These are phyloP conservation scores for Blastobotrys arbuscula DNA, from an alignment of 1,139 yeast genomes.

Conservation along the genomic window DNA sequence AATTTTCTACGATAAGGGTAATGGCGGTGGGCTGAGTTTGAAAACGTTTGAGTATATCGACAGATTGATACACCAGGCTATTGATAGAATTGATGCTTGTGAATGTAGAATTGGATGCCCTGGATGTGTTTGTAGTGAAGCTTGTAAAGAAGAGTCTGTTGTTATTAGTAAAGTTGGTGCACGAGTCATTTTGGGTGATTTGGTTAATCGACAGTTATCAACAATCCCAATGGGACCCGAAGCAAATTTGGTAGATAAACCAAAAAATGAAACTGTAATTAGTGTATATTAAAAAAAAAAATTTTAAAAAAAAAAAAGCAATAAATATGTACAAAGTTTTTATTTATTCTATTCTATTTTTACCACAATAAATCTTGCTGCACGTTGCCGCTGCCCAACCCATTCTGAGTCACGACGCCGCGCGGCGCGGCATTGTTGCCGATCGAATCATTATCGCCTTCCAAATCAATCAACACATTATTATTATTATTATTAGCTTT, in stretches of 20 bases:
- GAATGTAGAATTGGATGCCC: constrained; percentile 88
- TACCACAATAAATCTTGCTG: constrained; percentile 24
- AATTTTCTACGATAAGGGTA: constrained; percentile 75
- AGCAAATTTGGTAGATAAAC: constrained; percentile 58
- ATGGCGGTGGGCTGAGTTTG: constrained; percentile 81
- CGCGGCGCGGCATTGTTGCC: constrained; percentile 11
- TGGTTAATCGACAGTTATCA: constrained; percentile 41
- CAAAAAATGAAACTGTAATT: background rate
- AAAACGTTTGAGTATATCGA: constrained; percentile 77
- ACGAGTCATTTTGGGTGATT: constrained; percentile 54
- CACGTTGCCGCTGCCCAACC: constrained; percentile 18
- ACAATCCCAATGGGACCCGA: constrained; percentile 76
- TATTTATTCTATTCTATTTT: no score
- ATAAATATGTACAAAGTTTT: no score
- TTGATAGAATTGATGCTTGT: constrained; percentile 56
- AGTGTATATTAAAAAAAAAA: background rate
- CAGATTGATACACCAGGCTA: constrained; percentile 55
- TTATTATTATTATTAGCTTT: background rate
- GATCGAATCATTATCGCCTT: background rate
- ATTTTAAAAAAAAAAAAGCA: no score
- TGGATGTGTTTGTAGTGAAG: constrained; percentile 70
- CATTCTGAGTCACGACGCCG: constrained; percentile 24
- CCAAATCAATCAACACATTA: constrained; percentile 4
- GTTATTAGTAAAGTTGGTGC: constrained; percentile 90
- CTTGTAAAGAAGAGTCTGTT: constrained; percentile 72